Evolutionary conservation across 176 grass and related monocot genomes (phyloP), one percentile per base, ranked within the genome.

Genomic region (Bonia amplexicaulis): DNA sequence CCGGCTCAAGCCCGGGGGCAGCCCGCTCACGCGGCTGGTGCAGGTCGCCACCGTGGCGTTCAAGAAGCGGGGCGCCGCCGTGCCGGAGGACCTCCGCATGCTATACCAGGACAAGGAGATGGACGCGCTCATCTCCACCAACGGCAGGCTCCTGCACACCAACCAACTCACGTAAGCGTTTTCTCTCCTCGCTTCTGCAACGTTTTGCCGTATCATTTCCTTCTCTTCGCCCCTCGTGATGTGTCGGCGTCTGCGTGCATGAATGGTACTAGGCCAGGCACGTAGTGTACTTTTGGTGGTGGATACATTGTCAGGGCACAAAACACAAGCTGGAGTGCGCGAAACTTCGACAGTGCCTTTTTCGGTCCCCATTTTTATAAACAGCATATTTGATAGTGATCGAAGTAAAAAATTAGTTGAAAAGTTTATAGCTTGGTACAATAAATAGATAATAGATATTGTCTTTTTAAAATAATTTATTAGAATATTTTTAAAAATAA

Each of bases 101-200:
- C 86, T 97, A 33, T 97, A 94, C 77, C 80, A 91, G 61, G 58
- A 97, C 74, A 92, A 90, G 82, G 82, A 85, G 77, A 74, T 97
- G 10, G 91, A 97, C 75, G 66, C 52, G 23, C 74, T 84, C 70
- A 91, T 97, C 89, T 97, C 91, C 66, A 86, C 90, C 51, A 76
- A 74, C 9, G 94, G 81, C 42, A 19, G 81, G 11, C 70, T 84
- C 42, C 27, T 57, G 15, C 82, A 77, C 82, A 85, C 82, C 47
- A 45, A 76, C 23, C 82, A 85, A 47, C 82, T 85, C 44, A 33
- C 31, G 31, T 33, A 33, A 33, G 31, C 31, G 31, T 37, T n/a
- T 42, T 13, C 10, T 11, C 1, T 4, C 40, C 12, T 39, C 67
- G 39, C 12, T 8, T n/a, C 20, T 71, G 5, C 22, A 33, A 25